Evolutionary conservation across 2,329 filamentous ascomycete species (phyloP).

Genomic region (Dryadomyces quercivorus): DNA sequence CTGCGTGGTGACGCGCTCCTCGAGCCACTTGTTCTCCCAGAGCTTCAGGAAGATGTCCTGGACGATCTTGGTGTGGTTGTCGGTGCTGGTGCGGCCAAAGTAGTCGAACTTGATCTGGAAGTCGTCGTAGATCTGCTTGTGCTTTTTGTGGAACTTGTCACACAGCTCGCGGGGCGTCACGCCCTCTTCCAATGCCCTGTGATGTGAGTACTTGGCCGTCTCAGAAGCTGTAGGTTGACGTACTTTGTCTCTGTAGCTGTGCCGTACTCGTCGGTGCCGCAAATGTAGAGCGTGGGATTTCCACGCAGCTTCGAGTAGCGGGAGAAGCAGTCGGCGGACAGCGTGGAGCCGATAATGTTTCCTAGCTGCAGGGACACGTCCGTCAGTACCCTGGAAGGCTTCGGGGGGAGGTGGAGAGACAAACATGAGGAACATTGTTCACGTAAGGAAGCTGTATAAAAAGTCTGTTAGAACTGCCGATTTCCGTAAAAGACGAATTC

Average conservation of each 20-base stretch:
- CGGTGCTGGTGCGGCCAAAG: conserved; percentile 85
- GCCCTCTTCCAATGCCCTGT: conserved; percentile 65
- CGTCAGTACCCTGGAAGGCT: too few relatives aligned
- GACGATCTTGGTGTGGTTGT: conserved; percentile 81
- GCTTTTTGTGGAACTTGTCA: conserved; percentile 81
- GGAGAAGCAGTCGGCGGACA: conserved; percentile 79
- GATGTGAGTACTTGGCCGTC: background rate
- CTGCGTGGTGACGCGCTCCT: conserved; percentile 78
- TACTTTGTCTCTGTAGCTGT: conserved; percentile 85
- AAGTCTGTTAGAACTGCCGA: background rate
- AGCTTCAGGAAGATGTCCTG: conserved; percentile 83
- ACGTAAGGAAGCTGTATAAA: conserved; percentile 18
- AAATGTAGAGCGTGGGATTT: conserved; percentile 71
- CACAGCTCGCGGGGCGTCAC: conserved; percentile 68
- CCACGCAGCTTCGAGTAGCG: conserved; percentile 71
- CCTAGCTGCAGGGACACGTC: conserved; percentile 36
- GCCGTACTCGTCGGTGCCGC: conserved; percentile 59
- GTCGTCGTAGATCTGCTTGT: conserved; percentile 88
- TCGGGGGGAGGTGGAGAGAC: background rate
- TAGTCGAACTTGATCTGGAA: conserved; percentile 92
- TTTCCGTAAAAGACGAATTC: conserved; percentile 39
- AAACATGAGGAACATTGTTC: conserved; percentile 57
- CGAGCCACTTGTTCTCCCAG: conserved; percentile 77
- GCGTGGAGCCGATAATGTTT: conserved; percentile 75
- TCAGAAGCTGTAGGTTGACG: background rate